Base-by-base conservation (phyloP, 345 rosid genomes). In the Gossypioides kirkii region DNA sequence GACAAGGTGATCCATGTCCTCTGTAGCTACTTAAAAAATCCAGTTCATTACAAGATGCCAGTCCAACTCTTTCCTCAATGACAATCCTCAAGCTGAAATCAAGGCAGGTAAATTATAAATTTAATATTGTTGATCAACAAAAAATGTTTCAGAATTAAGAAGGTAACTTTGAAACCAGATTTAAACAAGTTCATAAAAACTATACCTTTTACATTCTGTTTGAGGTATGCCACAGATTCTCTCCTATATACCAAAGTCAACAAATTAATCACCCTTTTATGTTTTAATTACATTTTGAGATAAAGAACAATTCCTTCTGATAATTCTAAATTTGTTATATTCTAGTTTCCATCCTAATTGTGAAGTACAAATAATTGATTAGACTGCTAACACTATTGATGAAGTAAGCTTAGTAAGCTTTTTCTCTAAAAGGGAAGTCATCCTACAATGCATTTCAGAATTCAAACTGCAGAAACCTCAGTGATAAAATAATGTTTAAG, bases 31-130 rank as follows among this genome's bases (percentile, higher is more conserved):
- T 18, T 10, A 20, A 10, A 71, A 54, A 62, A 79, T 61, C 80
- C 25, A 53, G 50, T 46, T 50, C 61, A 50, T 63, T 17, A 55
- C 45, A 49, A 26, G 45, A 49, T 28, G 16, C 71, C 23, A 61
- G 61, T 28, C 73, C 76, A 41, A 73, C 47, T 9, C 45, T 77
- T 72, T 72, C 81, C 73, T 67, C 73, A 36, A 28, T n/a, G 60
- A 69, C 17, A 6, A 69, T 2, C 16, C 59, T 50, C 26, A 50
- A 49, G 17, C 45, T 69, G 26, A 17, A 69, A 50, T 14, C 25
- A 69, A 10, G 45, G 16, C 60, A 69, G 32, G 38, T 8, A 47
- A 69, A 28, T 69, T 28, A 17, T 50, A n/a, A 68, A 50, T 49
- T 26, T 17, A n/a, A 50, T 50, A 50, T 69, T 69, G 26, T 38